Conservation (phyloP, 495 filamentous ascomycete genomes). For the Astrothelium subdiscretum region DNA sequence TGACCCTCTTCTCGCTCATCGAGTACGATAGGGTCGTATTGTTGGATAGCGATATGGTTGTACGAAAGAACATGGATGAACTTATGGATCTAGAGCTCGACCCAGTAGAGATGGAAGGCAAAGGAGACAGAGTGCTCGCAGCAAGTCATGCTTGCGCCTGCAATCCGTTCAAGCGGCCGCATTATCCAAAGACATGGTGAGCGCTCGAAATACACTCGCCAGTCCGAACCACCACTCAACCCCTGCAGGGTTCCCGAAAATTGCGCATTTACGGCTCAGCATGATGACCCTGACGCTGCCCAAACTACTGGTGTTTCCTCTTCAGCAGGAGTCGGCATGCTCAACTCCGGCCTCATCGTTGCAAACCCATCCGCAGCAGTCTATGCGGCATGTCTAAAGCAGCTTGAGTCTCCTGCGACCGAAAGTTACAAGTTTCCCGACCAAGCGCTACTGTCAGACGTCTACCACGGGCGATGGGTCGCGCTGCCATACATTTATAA, state of each 20-base stretch:
- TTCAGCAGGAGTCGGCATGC: conserved; percentile 47
- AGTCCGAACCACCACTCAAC: neutral
- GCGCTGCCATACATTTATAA: conserved; percentile 70
- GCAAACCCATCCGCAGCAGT: conserved; percentile 47
- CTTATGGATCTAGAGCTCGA: conserved; percentile 67
- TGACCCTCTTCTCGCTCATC: conserved; percentile 58
- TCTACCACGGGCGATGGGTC: conserved; percentile 59
- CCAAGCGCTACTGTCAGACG: conserved; percentile 56
- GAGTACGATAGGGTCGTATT: conserved; percentile 64
- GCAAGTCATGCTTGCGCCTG: conserved; percentile 71
- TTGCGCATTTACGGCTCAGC: conserved; percentile 66
- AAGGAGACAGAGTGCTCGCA: conserved; percentile 52
- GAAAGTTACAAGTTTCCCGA: conserved; percentile 61
- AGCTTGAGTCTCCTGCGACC: conserved; percentile 33
- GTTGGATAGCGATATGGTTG: conserved; percentile 79
- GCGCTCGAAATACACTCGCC: conserved; percentile 2
- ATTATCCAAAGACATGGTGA: conserved; percentile 66
- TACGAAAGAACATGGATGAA: conserved; percentile 72
- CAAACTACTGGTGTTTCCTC: conserved; percentile 42
- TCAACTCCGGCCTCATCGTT: conserved; percentile 66
- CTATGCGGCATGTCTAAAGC: conserved; percentile 44
- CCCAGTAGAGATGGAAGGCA: conserved; percentile 36
- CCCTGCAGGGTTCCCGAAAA: conserved; percentile 53
- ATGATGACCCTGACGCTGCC: conserved; percentile 43
- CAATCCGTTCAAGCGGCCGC: conserved; percentile 62